Evolutionary conservation across 2,329 filamentous ascomycete species (phyloP), one percentile per base, ranked within the genome.

Genomic region (Ciborinia camelliae): DNA sequence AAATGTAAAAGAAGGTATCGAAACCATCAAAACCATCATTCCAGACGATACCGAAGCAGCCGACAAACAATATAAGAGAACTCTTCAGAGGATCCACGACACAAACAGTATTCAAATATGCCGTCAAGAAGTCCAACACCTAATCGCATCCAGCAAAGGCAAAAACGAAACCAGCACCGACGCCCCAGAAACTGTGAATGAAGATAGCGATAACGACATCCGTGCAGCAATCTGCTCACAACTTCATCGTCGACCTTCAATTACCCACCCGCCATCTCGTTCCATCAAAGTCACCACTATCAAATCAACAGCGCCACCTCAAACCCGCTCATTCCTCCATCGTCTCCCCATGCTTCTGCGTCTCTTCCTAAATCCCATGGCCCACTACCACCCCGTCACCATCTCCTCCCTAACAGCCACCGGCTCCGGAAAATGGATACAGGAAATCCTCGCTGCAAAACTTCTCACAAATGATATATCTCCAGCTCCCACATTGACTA

Each of bases 311-410:
- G 75, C 75, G 2, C 73, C 77, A 53, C 79, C 79, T 2, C 73
- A 74, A 10, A 67, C 81, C 32, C 77, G 78, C 54, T 71, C 70
- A 14, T 81, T 83, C 65, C 58, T 82, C 28, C 82, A 84, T 70
- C 76, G 81, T 12, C 71, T 83, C 5, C 82, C 82, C 0, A 77
- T 84, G 62, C 75, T 84, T 2, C 76, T 81, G 9, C 77, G 82
- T 20, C 67, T 81, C 0, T 76, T 83, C 7, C 76, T 84, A 0
- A 79, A 76, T 30, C 79, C 81, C 0, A 71, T 84, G 4, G 79
- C 78, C 66, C 82, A 84, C 68, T 82, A 84, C 65, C 82, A 84
- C 66, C 79, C 81, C 0, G 77, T 84, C 57, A 75, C 74, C 50
- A 80, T 84, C 66, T 72, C 76, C n/a, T 82, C 81, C 0, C 76